These are phyloP conservation scores for Theobroma cacao DNA, from an alignment of 345 rosid species.

Conservation along the genomic window DNA sequence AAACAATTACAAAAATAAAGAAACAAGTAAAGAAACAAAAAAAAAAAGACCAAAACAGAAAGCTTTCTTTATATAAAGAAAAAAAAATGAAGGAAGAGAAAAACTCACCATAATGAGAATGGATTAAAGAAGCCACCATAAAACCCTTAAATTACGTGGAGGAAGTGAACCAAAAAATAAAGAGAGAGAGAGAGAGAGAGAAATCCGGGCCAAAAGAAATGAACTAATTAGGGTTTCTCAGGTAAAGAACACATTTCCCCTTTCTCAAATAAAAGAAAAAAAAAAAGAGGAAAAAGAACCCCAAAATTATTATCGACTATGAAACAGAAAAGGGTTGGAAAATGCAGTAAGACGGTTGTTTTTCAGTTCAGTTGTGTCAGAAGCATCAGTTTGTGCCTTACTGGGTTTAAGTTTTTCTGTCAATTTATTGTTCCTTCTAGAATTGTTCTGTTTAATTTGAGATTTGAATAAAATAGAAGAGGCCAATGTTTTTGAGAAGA, in stretches of 20 bases:
- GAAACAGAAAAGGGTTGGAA: neutral
- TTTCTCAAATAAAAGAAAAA: neutral
- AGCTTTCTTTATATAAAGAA: neutral
- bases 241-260: neutral
- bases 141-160: neutral
- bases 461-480: no score
- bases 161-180: neutral
- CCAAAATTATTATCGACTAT: neutral
- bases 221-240: neutral
- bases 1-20: neutral
- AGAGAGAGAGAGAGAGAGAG: no score
- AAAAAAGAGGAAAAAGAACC: no score
- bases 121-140: neutral
- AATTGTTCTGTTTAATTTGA: no score
- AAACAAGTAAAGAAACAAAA: neutral
- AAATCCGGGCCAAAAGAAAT: neutral
- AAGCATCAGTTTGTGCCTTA: neutral
- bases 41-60: neutral
- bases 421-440: no score
- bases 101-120: constrained; percentile 1
- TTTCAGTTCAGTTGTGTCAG: neutral
- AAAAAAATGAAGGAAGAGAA: neutral
- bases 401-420: no score
- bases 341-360: neutral
- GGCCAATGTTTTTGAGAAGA: no score